These are phyloP conservation scores for Melaleuca alternifolia DNA, from an alignment of 345 rosid genomes.

Conservation along the genomic window DNA sequence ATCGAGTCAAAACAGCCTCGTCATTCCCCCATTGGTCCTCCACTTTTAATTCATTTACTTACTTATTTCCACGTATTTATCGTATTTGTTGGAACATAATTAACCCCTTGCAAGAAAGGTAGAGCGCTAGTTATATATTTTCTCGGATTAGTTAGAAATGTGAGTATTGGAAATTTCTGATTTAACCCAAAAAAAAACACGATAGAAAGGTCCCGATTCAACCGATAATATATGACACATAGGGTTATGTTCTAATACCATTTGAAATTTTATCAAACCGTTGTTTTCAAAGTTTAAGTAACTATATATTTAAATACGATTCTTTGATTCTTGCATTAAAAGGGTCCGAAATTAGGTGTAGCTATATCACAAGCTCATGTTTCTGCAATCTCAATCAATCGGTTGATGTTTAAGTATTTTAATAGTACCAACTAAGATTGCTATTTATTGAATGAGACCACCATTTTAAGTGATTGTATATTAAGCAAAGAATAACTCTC, in stretches of 20 bases:
- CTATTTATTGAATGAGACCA: not conserved
- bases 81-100: not conserved
- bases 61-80: not conserved
- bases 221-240: too few species aligned
- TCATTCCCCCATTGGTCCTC: not conserved
- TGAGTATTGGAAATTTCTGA: not conserved
- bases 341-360: too few species aligned
- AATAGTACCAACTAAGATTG: not conserved
- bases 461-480: not conserved
- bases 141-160: not conserved
- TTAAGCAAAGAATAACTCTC: not conserved
- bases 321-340: too few species aligned
- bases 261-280: too few species aligned
- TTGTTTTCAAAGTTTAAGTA: too few species aligned
- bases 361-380: too few species aligned
- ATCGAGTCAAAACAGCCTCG: not conserved
- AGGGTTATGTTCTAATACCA: too few species aligned
- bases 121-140: not conserved
- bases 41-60: not conserved
- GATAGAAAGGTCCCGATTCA: too few species aligned
- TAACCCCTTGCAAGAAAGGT: not conserved
- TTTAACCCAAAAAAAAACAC: too few species aligned
- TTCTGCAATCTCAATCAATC: too few species aligned
- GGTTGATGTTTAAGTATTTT: not conserved
- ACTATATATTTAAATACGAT: not conserved